Evolutionary conservation across 805 yeast genomes (phyloP).

Genomic region (Yarrowia divulgata): DNA sequence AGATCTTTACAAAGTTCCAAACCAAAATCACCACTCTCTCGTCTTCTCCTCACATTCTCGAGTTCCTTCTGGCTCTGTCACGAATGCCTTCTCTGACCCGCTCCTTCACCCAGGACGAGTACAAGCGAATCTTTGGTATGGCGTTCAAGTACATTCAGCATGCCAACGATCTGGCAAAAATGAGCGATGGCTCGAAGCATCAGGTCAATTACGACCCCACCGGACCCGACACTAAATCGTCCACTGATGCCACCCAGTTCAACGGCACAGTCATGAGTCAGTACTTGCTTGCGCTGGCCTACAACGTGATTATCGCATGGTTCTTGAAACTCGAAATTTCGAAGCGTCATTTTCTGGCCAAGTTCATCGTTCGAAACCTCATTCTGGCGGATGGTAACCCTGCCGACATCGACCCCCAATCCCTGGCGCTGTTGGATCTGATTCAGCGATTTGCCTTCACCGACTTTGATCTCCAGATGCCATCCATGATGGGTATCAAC

Average conservation of each 20-base stretch:
- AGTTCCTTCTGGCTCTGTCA: slow-evolving; percentile 71
- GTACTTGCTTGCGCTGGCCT: slow-evolving; percentile 69
- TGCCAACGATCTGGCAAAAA: slow-evolving; percentile 57
- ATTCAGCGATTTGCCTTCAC: slow-evolving; percentile 70
- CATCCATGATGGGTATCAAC: slow-evolving; percentile 44
- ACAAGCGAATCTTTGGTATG: slow-evolving; percentile 80
- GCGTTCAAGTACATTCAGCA: slow-evolving; percentile 80
- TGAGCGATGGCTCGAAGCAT: slow-evolving; percentile 43
- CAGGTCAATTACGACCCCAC: slow-evolving; percentile 56
- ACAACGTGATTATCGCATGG: slow-evolving; percentile 73
- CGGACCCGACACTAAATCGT: slow-evolving; percentile 61
- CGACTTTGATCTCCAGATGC: slow-evolving; percentile 63
- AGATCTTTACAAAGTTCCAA: slow-evolving; percentile 76
- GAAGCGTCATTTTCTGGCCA: slow-evolving; percentile 66
- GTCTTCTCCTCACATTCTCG: slow-evolving; percentile 76
- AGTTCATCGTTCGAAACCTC: slow-evolving; percentile 68
- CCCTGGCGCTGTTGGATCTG: slow-evolving; percentile 70
- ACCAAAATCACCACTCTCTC: slow-evolving; percentile 73
- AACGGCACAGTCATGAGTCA: slow-evolving; percentile 56
- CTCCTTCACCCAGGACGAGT: slow-evolving; percentile 78
- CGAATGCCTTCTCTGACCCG: slow-evolving; percentile 71
- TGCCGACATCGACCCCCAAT: slow-evolving; percentile 56
- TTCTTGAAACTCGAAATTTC: slow-evolving; percentile 65
- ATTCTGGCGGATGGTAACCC: slow-evolving; percentile 53
- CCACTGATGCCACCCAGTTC: slow-evolving; percentile 56